Evolutionary conservation across 202 grass and related monocot species (phyloP).

Genomic region (Hordeum pubiflorum): DNA sequence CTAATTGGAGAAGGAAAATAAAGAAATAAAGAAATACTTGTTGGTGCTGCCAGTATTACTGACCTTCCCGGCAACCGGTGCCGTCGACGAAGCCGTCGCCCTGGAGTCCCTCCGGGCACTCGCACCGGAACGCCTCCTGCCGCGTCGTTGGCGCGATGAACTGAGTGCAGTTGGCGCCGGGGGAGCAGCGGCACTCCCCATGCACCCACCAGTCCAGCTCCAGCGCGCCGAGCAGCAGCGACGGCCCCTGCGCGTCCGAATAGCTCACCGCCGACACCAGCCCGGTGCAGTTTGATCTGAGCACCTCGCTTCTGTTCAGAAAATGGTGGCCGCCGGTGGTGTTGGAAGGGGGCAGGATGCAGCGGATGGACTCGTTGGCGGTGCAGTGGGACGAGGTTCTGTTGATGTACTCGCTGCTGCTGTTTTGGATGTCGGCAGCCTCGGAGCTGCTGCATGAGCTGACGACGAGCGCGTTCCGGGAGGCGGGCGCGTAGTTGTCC

Average conservation of each 20-base stretch:
- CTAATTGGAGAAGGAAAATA: neutral
- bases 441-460: neutral
- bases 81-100: conserved; percentile 60
- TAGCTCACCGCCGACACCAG: conserved; percentile 33
- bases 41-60: neutral
- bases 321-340: neutral
- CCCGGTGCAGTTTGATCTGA: neutral
- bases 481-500: neutral
- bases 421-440: neutral
- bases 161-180: neutral
- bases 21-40: neutral
- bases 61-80: conserved; percentile 48
- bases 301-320: neutral
- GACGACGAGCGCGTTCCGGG: conserved; percentile 17
- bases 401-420: neutral
- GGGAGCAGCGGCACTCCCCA: conserved; percentile 32
- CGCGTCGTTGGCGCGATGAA: neutral
- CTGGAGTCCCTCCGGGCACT: conserved; percentile 24
- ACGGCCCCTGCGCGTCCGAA: neutral
- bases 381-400: neutral
- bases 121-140: conserved; percentile 35
- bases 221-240: conserved; percentile 26
- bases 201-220: conserved; percentile 57
- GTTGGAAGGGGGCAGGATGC: neutral
- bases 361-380: neutral